A percentile compares a stretch with the other conserved stretches of the same genome.
Evolutionary conservation across 768 basidiomycete species (phyloP).

Genomic region (Mrakia hoshinonis): DNA sequence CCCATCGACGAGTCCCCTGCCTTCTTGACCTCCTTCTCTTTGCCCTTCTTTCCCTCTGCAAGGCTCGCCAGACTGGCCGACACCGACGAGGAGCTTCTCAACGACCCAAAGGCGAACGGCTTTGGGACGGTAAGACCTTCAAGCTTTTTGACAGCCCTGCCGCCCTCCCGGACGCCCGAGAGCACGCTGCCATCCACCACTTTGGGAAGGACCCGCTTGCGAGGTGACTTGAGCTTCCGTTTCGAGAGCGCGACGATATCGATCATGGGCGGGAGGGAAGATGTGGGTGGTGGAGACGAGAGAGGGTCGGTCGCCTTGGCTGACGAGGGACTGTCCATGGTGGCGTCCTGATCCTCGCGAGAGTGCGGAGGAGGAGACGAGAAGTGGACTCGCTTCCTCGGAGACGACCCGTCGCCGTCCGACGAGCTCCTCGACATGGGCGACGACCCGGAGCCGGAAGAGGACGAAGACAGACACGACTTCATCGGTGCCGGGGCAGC

Average conservation of each 20-base stretch:
- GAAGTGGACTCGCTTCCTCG: constrained; percentile 8
- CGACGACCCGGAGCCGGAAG: neutral
- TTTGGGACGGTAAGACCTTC: constrained; percentile 11
- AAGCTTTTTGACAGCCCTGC: constrained; percentile 10
- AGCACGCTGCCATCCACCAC: neutral
- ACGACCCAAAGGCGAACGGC: neutral
- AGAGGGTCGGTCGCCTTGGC: neutral
- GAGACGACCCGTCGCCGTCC: neutral
- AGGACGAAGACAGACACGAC: constrained; percentile 9
- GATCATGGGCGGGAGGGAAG: constrained; percentile 3
- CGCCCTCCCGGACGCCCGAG: neutral
- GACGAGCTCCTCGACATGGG: constrained; percentile 3
- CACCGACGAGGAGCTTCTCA: neutral
- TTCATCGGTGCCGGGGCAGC: neutral
- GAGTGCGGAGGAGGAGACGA: neutral
- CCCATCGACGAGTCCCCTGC: neutral
- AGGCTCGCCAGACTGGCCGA: neutral
- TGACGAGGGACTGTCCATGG: neutral
- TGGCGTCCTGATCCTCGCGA: neutral
- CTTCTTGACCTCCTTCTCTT: neutral
- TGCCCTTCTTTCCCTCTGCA: neutral
- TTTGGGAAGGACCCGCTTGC: constrained; percentile 10
- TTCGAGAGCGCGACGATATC: constrained; percentile 4
- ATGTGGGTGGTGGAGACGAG: neutral
- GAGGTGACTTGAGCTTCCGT: constrained; percentile 12